phyloP scores from a whole-genome alignment of 2,329 filamentous ascomycete species.

The Neofusicoccum sp. region DNA sequence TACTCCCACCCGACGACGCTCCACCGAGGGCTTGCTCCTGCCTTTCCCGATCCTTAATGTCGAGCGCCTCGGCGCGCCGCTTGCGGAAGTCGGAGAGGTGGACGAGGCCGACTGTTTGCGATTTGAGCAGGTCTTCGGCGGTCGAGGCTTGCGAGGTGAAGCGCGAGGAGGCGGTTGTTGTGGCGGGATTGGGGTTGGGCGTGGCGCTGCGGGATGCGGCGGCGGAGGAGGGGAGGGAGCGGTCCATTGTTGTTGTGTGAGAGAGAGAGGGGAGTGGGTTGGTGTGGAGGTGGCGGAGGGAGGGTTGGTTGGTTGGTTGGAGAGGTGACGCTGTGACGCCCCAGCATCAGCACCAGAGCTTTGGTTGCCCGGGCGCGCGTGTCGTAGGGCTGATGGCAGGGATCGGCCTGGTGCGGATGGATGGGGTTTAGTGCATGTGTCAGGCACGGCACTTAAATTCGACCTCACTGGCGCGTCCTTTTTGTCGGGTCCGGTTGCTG shows the following conservation, averaged over 20 bases:
- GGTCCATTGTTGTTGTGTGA: constrained; percentile 20
- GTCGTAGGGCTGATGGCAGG: not conserved
- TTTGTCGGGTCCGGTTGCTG: too few relatives aligned
- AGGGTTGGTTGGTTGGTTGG: not conserved
- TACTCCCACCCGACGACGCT: constrained; percentile 49
- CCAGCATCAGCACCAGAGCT: not conserved
- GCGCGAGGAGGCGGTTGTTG: constrained; percentile 45
- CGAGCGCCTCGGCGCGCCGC: constrained; percentile 87
- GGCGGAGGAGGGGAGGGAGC: constrained; percentile 23
- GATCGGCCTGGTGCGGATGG: not conserved
- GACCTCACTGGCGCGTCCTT: not conserved
- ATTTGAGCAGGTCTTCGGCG: constrained; percentile 78
- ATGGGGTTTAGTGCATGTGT: constrained; percentile 4
- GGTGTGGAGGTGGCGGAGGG: too few relatives aligned
- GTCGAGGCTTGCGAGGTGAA: constrained; percentile 76
- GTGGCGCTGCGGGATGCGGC: constrained; percentile 41
- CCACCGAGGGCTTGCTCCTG: constrained; percentile 59
- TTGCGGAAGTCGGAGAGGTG: constrained; percentile 93
- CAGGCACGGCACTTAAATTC: constrained; percentile 11
- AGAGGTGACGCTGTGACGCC: not conserved
- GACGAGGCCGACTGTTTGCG: constrained; percentile 86
- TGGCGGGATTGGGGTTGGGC: constrained; percentile 37
- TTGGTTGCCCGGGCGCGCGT: too few relatives aligned
- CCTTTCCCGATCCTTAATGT: constrained; percentile 81
- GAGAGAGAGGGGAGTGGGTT: not conserved